phyloP scores from a whole-genome alignment of 2,329 filamentous ascomycete species.

The Alternaria brassicicola region DNA sequence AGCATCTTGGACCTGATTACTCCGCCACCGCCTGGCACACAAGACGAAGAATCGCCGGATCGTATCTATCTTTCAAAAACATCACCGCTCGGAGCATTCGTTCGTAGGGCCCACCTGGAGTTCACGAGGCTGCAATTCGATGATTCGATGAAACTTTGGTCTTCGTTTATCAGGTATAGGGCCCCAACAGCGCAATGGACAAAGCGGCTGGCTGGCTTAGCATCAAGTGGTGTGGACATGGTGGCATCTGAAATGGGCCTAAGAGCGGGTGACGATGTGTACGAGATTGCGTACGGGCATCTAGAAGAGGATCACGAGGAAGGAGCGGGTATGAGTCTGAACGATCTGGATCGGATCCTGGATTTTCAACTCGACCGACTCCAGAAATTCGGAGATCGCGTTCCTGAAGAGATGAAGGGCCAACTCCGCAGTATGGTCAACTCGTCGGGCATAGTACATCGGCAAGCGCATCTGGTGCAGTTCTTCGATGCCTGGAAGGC shows the following conservation, averaged over 20 bases:
- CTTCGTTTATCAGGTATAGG: constrained; percentile 79
- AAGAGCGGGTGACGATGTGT: constrained; percentile 57
- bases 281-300: constrained; percentile 58
- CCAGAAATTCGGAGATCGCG: constrained; percentile 82
- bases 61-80: constrained; percentile 70
- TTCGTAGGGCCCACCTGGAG: constrained; percentile 78
- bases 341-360: constrained; percentile 80
- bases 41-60: constrained; percentile 32
- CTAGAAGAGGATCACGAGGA: constrained; percentile 51
- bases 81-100: constrained; percentile 81
- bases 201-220: constrained; percentile 46
- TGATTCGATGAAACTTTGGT: constrained; percentile 80
- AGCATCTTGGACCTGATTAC: constrained; percentile 63
- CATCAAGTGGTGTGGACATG: constrained; percentile 58
- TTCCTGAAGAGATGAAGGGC: constrained; percentile 75
- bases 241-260: constrained; percentile 66
- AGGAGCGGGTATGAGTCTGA: constrained; percentile 66
- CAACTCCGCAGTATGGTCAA: constrained; percentile 72
- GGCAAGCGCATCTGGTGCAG: constrained; percentile 76
- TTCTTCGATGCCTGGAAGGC: constrained; percentile 93
- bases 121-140: constrained; percentile 81
- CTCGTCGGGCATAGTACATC: constrained; percentile 71
- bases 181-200: constrained; percentile 73
- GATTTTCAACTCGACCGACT: constrained; percentile 89
- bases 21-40: constrained; percentile 46